Evolutionary conservation across 2,329 filamentous ascomycete genomes (phyloP), one percentile per base, ranked within the genome.

Genomic region (Chaetomium olivaceum): DNA sequence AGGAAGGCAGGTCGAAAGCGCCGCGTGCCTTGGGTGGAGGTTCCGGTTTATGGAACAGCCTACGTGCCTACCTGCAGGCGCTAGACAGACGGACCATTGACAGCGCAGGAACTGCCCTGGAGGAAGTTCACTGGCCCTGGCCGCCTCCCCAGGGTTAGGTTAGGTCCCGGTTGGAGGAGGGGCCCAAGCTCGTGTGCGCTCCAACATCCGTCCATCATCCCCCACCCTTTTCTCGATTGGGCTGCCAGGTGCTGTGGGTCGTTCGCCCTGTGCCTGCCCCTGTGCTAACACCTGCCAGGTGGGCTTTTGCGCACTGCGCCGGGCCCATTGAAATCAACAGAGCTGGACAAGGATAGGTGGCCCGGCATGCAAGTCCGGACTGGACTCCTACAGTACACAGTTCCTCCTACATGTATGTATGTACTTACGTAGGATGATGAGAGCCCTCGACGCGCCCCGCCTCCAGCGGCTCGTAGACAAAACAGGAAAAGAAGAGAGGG

Each of bases 1-100:
- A 54, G 50, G 59, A 61, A n/a, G 39, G 48, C 55, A 39, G 67
- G 61, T 55, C 65, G 55, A 68, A 67, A 66, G 56, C 70, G 68
- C 61, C 67, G 70, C 61, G 62, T 58, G 60, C 69, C 60, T 68
- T 71, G 67, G 69, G 68, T 69, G 55, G 69, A 72, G 71, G 71
- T 71, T 68, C 64, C 64, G 68, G 71, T 71, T 72, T 70, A 71
- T 68, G 70, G 69, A 65, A 65, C 65, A 61, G 63, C 70, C 64
- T 48, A 64, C 64, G 23, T 25, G 63, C 70, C 64, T 48, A 64
- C 64, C 50, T 25, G 29, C 43, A 58, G 63, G 39, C 39, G 39
- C 39, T 43, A 7, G 39, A 43, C 54, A 63, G 58, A 56, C 29
- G 33, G 62, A 70, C 70, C 64, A 66, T 67, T 68, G 65, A 66